These are phyloP conservation scores for Trichoderma atroviride DNA, from an alignment of 2,329 filamentous ascomycete genomes.

Conservation along the genomic window DNA sequence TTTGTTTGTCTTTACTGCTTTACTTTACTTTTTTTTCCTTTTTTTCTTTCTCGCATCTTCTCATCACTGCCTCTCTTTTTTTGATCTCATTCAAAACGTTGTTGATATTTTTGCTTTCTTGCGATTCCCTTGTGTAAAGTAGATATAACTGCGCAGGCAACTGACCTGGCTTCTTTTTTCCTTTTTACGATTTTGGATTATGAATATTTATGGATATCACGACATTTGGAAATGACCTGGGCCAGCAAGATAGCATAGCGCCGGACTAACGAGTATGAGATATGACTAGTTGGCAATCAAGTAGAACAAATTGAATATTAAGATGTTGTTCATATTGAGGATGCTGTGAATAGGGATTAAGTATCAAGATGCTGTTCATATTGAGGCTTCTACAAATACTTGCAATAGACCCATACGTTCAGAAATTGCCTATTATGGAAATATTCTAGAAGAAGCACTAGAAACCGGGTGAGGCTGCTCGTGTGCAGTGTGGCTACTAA, in stretches of 20 bases:
- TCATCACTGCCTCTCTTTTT: background rate
- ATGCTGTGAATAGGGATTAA: background rate
- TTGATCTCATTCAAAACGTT: background rate
- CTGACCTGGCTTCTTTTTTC: slow-evolving; percentile 18
- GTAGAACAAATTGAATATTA: background rate
- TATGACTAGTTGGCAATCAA: background rate
- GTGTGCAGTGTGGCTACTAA: background rate
- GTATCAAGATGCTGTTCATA: background rate
- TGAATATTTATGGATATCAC: background rate
- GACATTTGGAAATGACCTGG: background rate
- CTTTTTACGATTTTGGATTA: slow-evolving; percentile 19
- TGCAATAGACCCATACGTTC: too few species aligned
- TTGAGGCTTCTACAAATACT: too few species aligned
- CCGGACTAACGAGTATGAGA: slow-evolving; percentile 13
- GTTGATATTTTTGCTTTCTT: background rate
- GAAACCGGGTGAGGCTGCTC: background rate
- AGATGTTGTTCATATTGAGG: background rate
- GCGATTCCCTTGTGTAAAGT: slow-evolving; percentile 10
- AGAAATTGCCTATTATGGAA: background rate
- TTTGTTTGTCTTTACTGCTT: background rate
- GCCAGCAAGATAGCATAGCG: background rate
- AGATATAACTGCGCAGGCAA: slow-evolving; percentile 25
- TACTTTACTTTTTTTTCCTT: background rate
- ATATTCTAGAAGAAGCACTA: background rate
- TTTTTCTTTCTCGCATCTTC: background rate